These are phyloP conservation scores for Lepiota brunneoincarnata DNA, from an alignment of 768 basidiomycete genomes.

Conservation along the genomic window DNA sequence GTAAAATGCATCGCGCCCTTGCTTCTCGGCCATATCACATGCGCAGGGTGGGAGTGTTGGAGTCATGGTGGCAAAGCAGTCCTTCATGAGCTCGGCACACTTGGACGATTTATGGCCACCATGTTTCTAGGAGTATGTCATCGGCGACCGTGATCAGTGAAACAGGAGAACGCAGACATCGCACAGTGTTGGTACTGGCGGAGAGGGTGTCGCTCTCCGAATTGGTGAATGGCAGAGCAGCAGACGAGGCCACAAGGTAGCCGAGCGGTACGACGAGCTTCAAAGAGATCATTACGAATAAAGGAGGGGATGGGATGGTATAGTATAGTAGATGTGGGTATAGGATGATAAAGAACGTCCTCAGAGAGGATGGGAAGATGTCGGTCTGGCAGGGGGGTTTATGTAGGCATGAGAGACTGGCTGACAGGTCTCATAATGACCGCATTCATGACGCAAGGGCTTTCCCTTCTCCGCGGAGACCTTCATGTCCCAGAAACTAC, in stretches of 20 bases:
- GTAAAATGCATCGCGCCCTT: no score
- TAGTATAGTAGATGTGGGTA: background rate
- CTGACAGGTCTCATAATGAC: background rate
- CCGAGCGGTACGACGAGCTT: background rate
- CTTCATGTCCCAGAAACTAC: constrained; percentile 21
- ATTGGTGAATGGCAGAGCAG: background rate
- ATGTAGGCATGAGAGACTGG: background rate
- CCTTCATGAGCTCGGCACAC: no score
- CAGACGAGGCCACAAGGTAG: background rate
- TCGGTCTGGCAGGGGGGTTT: background rate
- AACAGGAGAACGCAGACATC: no score
- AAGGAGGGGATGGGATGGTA: background rate
- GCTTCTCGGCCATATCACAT: no score
- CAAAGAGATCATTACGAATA: background rate
- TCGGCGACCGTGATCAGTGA: no score
- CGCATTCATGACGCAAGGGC: background rate
- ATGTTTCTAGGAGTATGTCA: no score
- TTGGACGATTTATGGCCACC: no score
- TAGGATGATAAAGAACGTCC: background rate
- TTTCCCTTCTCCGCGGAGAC: constrained; percentile 22
- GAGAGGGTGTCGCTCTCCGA: no score
- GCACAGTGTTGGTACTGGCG: no score
- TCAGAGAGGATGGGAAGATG: background rate
- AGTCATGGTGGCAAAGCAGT: no score
- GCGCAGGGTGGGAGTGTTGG: no score